phyloP scores from a whole-genome alignment of 257 asterid species.

The Oldenlandia corymbosa region DNA sequence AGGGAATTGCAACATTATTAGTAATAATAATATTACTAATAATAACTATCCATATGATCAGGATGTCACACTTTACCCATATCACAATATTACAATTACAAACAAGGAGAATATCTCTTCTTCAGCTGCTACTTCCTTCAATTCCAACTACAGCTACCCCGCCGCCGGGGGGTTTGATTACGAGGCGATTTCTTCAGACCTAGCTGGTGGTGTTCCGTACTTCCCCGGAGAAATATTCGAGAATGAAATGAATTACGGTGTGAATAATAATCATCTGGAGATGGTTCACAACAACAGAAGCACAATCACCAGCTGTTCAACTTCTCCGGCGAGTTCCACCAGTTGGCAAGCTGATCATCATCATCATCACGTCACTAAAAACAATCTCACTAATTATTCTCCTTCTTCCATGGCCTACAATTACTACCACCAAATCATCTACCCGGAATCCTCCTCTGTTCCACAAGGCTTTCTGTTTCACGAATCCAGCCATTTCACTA shows the following conservation, averaged over 20 bases:
- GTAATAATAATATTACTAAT: neutral
- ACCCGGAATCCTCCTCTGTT: too few relatives aligned
- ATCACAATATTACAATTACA: slow-evolving; percentile 2
- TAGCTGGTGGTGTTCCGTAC: too few relatives aligned
- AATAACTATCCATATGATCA: neutral
- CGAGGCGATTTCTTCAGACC: too few relatives aligned
- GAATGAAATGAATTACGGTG: slow-evolving; percentile 7
- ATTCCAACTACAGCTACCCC: slow-evolving; percentile 8
- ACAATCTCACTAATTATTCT: too few relatives aligned
- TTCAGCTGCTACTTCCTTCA: neutral
- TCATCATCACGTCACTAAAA: too few relatives aligned
- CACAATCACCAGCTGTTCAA: slow-evolving; percentile 9
- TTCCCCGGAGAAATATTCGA: slow-evolving; percentile 14
- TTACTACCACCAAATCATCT: slow-evolving; percentile 13
- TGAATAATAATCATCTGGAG: slow-evolving; percentile 13
- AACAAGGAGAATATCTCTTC: slow-evolving; percentile 8
- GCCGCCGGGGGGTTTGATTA: too few relatives aligned
- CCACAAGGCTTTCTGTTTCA: slow-evolving; percentile 13
- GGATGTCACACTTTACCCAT: neutral
- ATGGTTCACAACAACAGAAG: slow-evolving; percentile 17
- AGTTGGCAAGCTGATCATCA: too few relatives aligned
- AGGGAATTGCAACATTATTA: too few relatives aligned
- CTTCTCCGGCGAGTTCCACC: slow-evolving; percentile 31
- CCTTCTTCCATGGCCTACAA: slow-evolving; percentile 17
- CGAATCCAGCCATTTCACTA: slow-evolving; percentile 2